phyloP scores from a whole-genome alignment of 1,284 basidiomycete genomes.

The Trichosporon sp. region DNA sequence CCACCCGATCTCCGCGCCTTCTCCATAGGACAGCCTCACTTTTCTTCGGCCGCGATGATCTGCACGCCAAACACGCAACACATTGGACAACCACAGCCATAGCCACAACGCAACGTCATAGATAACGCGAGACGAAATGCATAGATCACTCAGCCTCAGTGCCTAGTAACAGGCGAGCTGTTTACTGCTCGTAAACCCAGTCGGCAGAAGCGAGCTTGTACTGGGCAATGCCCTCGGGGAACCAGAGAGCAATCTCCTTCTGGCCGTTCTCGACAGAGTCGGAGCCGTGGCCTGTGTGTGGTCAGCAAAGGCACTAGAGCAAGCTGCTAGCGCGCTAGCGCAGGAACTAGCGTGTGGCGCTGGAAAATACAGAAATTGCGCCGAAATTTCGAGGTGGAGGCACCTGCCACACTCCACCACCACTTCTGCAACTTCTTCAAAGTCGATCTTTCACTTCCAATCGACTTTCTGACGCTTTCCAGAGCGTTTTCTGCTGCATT shows the following conservation, averaged over 20 bases:
- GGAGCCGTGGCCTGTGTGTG: constrained; percentile 55
- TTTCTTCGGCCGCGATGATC: neutral
- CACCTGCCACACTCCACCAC: neutral
- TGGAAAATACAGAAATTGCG: no score
- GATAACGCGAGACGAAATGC: neutral
- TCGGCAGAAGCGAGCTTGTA: constrained; percentile 63
- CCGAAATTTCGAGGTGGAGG: neutral
- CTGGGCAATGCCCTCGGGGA: constrained; percentile 55
- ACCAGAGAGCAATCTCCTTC: constrained; percentile 58
- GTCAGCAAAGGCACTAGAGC: neutral
- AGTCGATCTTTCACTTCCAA: neutral
- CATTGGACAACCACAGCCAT: neutral
- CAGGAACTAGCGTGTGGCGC: no score
- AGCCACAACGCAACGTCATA: neutral
- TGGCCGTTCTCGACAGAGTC: constrained; percentile 85
- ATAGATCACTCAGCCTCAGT: neutral
- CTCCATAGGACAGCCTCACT: neutral
- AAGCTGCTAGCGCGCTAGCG: no score
- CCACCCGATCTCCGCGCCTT: neutral
- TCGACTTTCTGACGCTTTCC: constrained; percentile 30
- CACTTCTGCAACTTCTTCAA: neutral
- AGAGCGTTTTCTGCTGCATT: neutral
- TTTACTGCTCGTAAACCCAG: constrained; percentile 69
- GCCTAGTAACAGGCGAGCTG: neutral
- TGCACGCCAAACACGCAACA: no score